Evolutionary conservation across 441 rosid genomes (phyloP).

Genomic region (Aquilaria agallochum): DNA sequence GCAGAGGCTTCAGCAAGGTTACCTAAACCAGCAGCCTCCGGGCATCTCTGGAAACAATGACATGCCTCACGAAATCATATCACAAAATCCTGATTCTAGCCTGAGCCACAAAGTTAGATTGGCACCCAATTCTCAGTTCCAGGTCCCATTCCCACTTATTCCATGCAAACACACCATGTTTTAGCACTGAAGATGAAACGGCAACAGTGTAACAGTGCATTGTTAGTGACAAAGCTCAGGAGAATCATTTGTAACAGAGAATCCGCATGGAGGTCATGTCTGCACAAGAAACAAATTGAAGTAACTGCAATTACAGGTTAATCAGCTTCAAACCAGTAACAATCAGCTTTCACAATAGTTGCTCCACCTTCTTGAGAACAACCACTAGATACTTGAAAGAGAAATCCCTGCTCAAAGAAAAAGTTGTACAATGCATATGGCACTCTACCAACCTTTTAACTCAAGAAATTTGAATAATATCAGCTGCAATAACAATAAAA

Average conservation of each 20-base stretch:
- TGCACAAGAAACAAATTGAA: constrained; percentile 70
- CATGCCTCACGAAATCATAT: constrained; percentile 20
- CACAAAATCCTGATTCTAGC: constrained; percentile 30
- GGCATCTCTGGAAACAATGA: constrained; percentile 13
- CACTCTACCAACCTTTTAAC: constrained; percentile 41
- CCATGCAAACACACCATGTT: constrained; percentile 27
- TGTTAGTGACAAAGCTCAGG: constrained; percentile 42
- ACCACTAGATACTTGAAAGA: constrained; percentile 62
- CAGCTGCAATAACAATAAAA: constrained; percentile 7
- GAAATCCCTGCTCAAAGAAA: constrained; percentile 68
- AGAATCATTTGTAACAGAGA: constrained; percentile 78
- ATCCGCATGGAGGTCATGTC: constrained; percentile 69
- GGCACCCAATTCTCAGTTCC: constrained; percentile 27
- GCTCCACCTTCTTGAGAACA: constrained; percentile 53
- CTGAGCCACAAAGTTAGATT: constrained; percentile 22
- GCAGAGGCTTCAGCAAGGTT: constrained; percentile 8
- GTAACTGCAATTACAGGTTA: constrained; percentile 61
- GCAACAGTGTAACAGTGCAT: constrained; percentile 18
- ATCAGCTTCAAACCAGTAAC: constrained; percentile 52
- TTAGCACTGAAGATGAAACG: constrained; percentile 22
- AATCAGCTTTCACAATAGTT: constrained; percentile 68
- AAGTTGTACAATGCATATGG: constrained; percentile 50
- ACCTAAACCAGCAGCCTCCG: constrained; percentile 14
- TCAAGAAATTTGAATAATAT: constrained; percentile 31
- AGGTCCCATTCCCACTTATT: constrained; percentile 29